Evolutionary conservation across 352 stramenopile species (phyloP), one percentile per base, ranked within the genome.

Genomic region (Globisporangium carolinianum): DNA sequence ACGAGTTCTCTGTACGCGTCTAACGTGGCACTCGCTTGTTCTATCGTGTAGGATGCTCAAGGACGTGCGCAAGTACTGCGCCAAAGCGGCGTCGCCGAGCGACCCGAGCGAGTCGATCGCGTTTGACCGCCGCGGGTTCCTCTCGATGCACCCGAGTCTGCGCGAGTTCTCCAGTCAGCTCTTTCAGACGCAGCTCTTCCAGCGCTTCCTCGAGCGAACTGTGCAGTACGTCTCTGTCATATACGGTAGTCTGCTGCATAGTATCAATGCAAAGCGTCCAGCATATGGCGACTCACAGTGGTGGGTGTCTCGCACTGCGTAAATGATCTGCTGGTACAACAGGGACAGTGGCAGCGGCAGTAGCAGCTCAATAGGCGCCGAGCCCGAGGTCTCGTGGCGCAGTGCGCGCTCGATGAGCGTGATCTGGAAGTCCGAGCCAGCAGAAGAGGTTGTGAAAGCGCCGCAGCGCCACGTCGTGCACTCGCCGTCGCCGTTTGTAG

Each of bases 181-280:
- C 6, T 89, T 91, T 53, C 73, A 89, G 47, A 91, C 82, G 0
- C 82, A 89, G 47, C 66, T 86, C 32, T 91, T 91, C 48, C 75
- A 89, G 53, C 69, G 73, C 3, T 89, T 85, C 36, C 68, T 91
- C 37, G 76, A 89, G 47, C 73, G 66, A 12, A 72, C 69, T 38
- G 57, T 53, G 55, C 12, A 63, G 48, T 60, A 47, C 67, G 39
- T 72, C 39, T 57, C 39, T 61, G 35, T 57, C 24, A 24, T 24
- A 24, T 24, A 24, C 24, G 24, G 24, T 2, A 24, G 24, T 24
- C 24, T 24, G 24, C 24, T 24, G 1, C 24, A 24, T 24, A 24
- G 24, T 24, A 24, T 24, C 1, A 24, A 24, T 24, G 24, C 24
- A 24, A 24, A 24, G 24, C 24, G 24, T 24, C 24, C 24, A 24